Evolutionary conservation across 768 basidiomycete species (phyloP), one percentile per base, ranked within the genome.

Genomic region (Auricularia cornea): DNA sequence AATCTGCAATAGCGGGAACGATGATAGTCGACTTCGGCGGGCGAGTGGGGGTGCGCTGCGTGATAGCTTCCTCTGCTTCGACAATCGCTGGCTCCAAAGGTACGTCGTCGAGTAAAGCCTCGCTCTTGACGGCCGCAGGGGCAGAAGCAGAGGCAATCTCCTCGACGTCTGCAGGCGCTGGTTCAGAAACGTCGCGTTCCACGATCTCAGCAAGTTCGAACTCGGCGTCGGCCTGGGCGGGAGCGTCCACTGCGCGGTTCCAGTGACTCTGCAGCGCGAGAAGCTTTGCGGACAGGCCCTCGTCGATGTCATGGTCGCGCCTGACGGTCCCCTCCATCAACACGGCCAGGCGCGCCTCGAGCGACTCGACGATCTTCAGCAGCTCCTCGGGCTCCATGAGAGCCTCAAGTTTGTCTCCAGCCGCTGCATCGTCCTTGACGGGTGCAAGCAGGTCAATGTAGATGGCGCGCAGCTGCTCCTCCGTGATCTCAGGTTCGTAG

Each of bases 401-500:
- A n/a, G 20, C 56, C 32, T 12, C 32, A 16, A 40, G 10, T 38
- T 38, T 38, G 8, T 38, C 35, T 38, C 16, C 65, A 62, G 3
- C 66, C 66, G 23, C 62, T 31, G 57, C 28, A 18, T 14, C 64
- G 16, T 60, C 52, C 38, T 71, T 44, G 33, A 59, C 38, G 6
- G 70, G 59, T 14, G 69, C 63, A 35, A 82, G 70, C 3, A 83
- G 63, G 59, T 80, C 77, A 33, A 75, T 71, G 60, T 82, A 83
- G 28, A 83, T 65, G 5, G 71, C 66, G 3, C 73, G 64, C 6
- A 80, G 69, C 20, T 81, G 73, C 3, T 71, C 70, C 29, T 81
- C 80, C 0, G 75, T 70, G 66, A 74, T 74, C 0, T 61, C 18
- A 3, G 72, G 60, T 11, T 18, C 20, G 33, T 60, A 28, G 12